phyloP scores from a whole-genome alignment of 148 eudicot genomes.

The Chenopodium album region DNA sequence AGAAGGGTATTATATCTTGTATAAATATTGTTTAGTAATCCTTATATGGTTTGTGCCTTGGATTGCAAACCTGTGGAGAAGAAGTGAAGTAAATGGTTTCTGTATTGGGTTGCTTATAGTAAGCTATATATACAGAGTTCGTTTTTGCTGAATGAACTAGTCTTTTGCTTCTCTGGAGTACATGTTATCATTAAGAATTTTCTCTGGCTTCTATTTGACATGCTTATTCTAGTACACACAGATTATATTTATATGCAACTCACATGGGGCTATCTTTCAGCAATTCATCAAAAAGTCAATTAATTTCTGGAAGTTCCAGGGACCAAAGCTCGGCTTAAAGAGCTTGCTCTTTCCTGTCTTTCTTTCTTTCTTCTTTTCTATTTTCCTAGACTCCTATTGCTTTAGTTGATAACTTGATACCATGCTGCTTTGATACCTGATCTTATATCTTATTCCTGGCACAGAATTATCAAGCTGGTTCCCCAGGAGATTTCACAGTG shows the following conservation, averaged over 20 bases:
- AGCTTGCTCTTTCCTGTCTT: neutral
- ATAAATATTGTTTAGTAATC: neutral
- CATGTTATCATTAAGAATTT: neutral
- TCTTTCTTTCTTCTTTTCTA: neutral
- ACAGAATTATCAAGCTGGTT: constrained; percentile 50
- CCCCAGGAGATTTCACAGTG: constrained; percentile 67
- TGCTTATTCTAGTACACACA: neutral
- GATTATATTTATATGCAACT: neutral
- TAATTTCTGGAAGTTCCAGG: neutral
- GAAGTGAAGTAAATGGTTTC: neutral
- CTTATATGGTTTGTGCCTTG: neutral
- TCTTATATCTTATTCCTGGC: constrained; percentile 16
- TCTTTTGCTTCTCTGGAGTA: neutral
- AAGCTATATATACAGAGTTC: neutral
- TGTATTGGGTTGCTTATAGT: neutral
- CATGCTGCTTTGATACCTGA: neutral
- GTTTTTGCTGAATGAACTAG: neutral
- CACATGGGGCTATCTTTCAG: neutral
- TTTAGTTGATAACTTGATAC: neutral
- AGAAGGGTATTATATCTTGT: neutral
- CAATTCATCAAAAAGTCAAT: neutral
- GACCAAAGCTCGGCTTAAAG: neutral
- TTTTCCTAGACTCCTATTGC: neutral
- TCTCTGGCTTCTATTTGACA: neutral
- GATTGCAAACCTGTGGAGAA: neutral